Evolutionary conservation across 345 rosid genomes (phyloP).

Genomic region (Eutrema yunnanense): DNA sequence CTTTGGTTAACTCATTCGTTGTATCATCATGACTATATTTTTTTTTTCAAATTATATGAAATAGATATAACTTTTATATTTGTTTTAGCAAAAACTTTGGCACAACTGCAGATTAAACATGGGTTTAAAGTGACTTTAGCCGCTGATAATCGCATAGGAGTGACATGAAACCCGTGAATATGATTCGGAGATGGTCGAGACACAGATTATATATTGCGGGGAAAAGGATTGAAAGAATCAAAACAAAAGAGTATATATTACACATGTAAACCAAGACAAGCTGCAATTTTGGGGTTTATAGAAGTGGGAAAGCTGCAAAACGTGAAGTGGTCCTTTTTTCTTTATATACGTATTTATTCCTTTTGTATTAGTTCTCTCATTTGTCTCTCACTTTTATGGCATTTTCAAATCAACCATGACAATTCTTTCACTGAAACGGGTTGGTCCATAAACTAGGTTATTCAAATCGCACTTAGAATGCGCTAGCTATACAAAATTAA

Average conservation of each 20-base stretch:
- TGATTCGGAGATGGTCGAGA: neutral
- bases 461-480: neutral
- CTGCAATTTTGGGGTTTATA: neutral
- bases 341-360: neutral
- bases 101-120: no score
- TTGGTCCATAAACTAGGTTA: neutral
- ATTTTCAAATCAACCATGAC: neutral
- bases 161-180: neutral
- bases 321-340: constrained; percentile 15
- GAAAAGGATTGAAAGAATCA: constrained; percentile 4
- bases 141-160: no score
- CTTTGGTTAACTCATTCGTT: no score
- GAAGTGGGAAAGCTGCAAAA: constrained; percentile 6
- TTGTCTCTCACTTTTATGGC: neutral
- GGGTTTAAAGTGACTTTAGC: no score
- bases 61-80: no score
- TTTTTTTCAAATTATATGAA: no score
- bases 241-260: constrained; percentile 7
- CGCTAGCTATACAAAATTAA: neutral
- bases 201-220: neutral
- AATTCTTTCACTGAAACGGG: neutral
- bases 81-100: no score
- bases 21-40: no score
- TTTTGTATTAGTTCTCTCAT: neutral
- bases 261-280: constrained; percentile 23